Percentiles rank a stretch among this genome's conserved stretches.
phyloP scores from a whole-genome alignment of 176 grass and related monocot genomes.

The Raddia guianensis region DNA sequence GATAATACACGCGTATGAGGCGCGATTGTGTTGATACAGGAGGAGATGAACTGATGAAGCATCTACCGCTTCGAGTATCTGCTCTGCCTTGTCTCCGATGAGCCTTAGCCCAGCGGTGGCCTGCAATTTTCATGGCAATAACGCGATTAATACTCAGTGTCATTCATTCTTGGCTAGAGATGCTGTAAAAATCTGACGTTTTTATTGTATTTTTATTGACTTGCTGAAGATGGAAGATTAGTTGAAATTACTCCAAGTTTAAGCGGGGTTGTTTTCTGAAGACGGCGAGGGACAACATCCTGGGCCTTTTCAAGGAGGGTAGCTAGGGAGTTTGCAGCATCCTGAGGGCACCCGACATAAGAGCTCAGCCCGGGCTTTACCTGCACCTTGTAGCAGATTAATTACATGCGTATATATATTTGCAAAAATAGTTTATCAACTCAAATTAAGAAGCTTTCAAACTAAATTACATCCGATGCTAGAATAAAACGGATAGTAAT shows the following conservation, averaged over 20 bases:
- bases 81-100: conserved; percentile 46
- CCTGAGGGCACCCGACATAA: no score
- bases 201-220: no score
- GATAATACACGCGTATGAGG: neutral
- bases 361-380: conserved; percentile 44
- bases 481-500: neutral
- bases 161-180: neutral
- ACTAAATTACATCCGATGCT: neutral
- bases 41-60: neutral
- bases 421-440: neutral
- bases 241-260: no score
- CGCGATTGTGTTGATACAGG: neutral
- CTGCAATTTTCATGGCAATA: conserved; percentile 18
- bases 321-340: no score
- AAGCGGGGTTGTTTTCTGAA: no score
- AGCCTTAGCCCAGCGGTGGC: conserved; percentile 52
- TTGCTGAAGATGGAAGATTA: no score
- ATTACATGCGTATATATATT: neutral
- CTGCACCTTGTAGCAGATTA: conserved; percentile 3
- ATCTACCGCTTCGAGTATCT: conserved; percentile 57
- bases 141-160: neutral
- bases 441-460: neutral
- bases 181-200: neutral
- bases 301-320: no score
- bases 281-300: no score